Percentiles rank a stretch among this genome's conserved stretches.
These are phyloP conservation scores for Wickerhamiella sorbophila DNA, from an alignment of 805 yeast genomes.

Conservation along the genomic window DNA sequence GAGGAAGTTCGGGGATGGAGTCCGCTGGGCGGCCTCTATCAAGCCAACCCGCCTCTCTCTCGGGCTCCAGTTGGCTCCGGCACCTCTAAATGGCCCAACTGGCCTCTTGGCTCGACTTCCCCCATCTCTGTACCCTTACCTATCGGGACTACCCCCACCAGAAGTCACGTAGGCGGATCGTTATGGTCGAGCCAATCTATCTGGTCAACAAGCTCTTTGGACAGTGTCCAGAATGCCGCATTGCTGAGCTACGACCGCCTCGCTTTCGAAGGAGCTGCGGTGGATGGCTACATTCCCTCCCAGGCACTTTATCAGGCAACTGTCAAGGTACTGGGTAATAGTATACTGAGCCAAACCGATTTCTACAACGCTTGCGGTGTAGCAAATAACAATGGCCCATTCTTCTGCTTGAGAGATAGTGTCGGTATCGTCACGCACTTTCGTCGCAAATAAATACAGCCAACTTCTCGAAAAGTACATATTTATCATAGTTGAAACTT, in stretches of 20 bases:
- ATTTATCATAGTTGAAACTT: no score
- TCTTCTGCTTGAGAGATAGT: conserved; percentile 21
- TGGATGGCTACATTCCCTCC: conserved; percentile 25
- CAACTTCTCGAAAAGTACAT: no score
- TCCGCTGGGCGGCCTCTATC: not conserved
- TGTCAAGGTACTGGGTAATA: conserved; percentile 11
- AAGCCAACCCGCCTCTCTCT: not conserved
- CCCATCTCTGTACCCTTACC: not conserved
- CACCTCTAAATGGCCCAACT: not conserved
- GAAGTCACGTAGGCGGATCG: not conserved
- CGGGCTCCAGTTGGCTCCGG: not conserved
- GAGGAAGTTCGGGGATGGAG: not conserved
- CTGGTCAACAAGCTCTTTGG: conserved; percentile 2
- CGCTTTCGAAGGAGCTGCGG: conserved; percentile 16
- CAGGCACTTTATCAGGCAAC: conserved; percentile 24
- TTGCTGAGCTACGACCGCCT: conserved; percentile 15
- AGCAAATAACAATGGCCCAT: conserved; percentile 8
- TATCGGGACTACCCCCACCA: not conserved
- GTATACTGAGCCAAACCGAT: conserved; percentile 19
- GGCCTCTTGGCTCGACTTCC: not conserved
- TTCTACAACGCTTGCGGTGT: conserved; percentile 19
- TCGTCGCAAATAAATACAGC: conserved; percentile 2
- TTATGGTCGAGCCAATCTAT: conserved; percentile 1
- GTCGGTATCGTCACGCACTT: conserved; percentile 25
- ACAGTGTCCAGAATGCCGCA: conserved; percentile 17